These are phyloP conservation scores for Rhizopus stolonifer DNA, from an alignment of 371 early-diverging fungal genomes.

Conservation along the genomic window DNA sequence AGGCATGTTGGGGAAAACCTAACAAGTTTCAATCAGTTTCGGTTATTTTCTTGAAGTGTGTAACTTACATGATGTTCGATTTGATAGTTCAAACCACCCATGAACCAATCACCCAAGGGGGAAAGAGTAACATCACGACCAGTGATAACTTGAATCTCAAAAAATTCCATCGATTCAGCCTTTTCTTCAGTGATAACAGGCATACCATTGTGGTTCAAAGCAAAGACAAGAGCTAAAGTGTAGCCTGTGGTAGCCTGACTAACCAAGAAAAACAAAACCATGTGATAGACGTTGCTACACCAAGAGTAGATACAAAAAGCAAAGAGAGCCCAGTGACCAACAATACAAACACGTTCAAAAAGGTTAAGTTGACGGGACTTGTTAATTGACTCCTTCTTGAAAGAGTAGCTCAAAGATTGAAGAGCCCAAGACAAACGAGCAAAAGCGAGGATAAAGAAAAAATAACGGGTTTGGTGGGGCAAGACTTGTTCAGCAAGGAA, in stretches of 20 bases:
- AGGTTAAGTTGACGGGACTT: slow-evolving; percentile 49
- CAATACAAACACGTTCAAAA: slow-evolving; percentile 61
- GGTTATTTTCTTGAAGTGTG: neutral
- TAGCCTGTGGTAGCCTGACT: slow-evolving; percentile 79
- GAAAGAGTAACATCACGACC: slow-evolving; percentile 75
- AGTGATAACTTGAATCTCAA: slow-evolving; percentile 75
- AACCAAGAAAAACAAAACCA: slow-evolving; percentile 64
- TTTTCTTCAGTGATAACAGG: slow-evolving; percentile 74
- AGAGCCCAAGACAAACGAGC: slow-evolving; percentile 80
- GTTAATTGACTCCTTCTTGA: slow-evolving; percentile 55
- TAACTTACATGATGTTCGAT: slow-evolving; percentile 72
- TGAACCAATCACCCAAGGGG: slow-evolving; percentile 77
- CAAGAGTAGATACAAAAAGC: slow-evolving; percentile 55
- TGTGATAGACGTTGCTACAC: slow-evolving; percentile 53
- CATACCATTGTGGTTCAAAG: slow-evolving; percentile 91
- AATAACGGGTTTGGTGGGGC: slow-evolving; percentile 75
- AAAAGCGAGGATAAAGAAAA: slow-evolving; percentile 78
- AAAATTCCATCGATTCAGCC: slow-evolving; percentile 74
- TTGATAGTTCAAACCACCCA: slow-evolving; percentile 85
- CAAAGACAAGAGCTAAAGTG: slow-evolving; percentile 77
- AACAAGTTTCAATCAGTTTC: neutral
- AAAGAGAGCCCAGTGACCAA: slow-evolving; percentile 75
- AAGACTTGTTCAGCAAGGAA: slow-evolving; percentile 65
- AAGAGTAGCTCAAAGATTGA: slow-evolving; percentile 64
- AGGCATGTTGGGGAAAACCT: slow-evolving; percentile 82